Conservation (phyloP, 345 rosid genomes). For the Eucalyptus pauciflora region DNA sequence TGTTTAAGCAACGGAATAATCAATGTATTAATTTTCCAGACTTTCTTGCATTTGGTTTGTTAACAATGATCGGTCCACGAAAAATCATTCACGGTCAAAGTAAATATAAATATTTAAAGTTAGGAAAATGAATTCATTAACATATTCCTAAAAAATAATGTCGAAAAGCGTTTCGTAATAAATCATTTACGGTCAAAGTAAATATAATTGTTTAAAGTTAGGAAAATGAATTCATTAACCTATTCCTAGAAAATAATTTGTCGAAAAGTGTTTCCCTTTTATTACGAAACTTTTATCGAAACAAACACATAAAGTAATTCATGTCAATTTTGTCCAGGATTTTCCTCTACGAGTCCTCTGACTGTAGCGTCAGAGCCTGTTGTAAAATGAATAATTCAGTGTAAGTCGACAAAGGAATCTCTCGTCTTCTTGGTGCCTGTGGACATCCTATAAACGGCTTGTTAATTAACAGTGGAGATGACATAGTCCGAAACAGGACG, state of each 20-base stretch:
- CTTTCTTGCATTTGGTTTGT: accelerated
- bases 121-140: not conserved
- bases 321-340: not conserved
- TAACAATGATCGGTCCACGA: accelerated
- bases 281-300: not conserved
- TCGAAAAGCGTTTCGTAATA: not conserved
- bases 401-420: not conserved
- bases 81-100: not conserved
- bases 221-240: not conserved
- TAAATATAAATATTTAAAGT: not conserved
- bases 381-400: not conserved
- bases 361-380: not conserved
- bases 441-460: not conserved
- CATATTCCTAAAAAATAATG: not conserved
- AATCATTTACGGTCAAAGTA: not conserved
- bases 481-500: not conserved
- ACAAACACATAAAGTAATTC: not conserved
- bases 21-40: not conserved
- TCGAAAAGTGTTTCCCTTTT: accelerated
- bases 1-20: not conserved
- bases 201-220: not conserved
- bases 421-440: not conserved
- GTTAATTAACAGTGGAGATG: not conserved
- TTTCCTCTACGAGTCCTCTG: not conserved
- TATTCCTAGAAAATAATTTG: not conserved